These are phyloP conservation scores for Pseudogymnoascus sp. DNA, from an alignment of 2,329 filamentous ascomycete species.

Conservation along the genomic window DNA sequence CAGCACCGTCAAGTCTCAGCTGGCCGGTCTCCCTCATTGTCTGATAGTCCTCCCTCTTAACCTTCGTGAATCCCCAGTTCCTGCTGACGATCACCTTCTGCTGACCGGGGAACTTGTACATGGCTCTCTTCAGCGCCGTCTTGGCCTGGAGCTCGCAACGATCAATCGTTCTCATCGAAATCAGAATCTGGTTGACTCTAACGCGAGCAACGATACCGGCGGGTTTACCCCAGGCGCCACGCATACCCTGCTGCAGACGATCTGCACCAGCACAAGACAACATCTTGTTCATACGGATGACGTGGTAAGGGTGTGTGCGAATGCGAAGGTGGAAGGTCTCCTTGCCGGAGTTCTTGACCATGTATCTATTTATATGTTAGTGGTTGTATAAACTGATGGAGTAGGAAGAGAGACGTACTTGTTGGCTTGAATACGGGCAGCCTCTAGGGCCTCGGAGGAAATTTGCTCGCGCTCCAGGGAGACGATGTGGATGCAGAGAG, in stretches of 20 bases:
- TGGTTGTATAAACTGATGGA: conserved; percentile 39
- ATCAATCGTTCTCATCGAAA: conserved; percentile 96
- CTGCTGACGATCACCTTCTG: conserved; percentile 99
- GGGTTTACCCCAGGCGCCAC: conserved; percentile 99
- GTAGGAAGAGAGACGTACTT: conserved; percentile 49
- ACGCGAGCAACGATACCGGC: conserved; percentile 98
- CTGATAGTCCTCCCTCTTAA: conserved; percentile 95
- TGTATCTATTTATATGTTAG: conserved; percentile 35
- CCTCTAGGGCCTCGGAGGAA: conserved; percentile 98
- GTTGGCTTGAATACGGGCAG: conserved; percentile 99
- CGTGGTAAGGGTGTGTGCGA: conserved; percentile 97
- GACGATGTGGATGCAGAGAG: conserved; percentile 96
- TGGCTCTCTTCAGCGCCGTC: conserved; percentile 86
- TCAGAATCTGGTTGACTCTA: conserved; percentile 99
- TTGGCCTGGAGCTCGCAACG: conserved; percentile 49
- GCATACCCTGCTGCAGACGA: conserved; percentile 99
- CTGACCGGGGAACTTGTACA: conserved; percentile 99
- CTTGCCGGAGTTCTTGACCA: conserved; percentile 66
- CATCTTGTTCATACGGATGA: conserved; percentile 99
- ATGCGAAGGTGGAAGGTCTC: conserved; percentile 68
- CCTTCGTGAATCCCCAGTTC: conserved; percentile 99
- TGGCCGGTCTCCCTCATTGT: conserved; percentile 88
- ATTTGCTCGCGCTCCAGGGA: conserved; percentile 99
- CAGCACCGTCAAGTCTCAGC: conserved; percentile 96
- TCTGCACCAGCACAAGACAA: conserved; percentile 99